Conservation (phyloP, 371 early-diverging fungal species). For the Lichtheimia hyalospora region DNA sequence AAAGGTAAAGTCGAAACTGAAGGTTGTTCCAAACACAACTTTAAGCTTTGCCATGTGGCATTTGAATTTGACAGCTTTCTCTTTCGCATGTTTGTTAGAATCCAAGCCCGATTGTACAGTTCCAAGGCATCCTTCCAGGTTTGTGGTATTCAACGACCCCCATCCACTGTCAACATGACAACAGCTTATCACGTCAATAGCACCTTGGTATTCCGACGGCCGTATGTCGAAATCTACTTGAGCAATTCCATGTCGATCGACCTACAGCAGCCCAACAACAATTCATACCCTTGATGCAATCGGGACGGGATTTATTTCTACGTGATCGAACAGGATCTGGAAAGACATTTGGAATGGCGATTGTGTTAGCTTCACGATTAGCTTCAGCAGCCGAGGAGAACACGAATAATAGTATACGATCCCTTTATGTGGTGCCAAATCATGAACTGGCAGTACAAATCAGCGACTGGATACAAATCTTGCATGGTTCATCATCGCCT, state of each 20-base stretch:
- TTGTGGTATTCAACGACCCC: not conserved
- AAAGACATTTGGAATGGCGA: slow-evolving; percentile 73
- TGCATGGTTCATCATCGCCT: slow-evolving; percentile 8
- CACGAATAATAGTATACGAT: slow-evolving; percentile 16
- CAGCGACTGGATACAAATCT: slow-evolving; percentile 42
- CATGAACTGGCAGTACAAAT: slow-evolving; percentile 89
- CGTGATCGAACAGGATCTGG: slow-evolving; percentile 81
- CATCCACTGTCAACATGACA: not conserved
- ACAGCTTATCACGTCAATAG: slow-evolving; percentile 19
- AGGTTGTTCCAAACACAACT: too few relatives aligned
- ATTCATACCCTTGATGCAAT: slow-evolving; percentile 57
- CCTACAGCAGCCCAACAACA: slow-evolving; percentile 57
- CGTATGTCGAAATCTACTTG: slow-evolving; percentile 44
- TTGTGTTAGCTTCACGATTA: slow-evolving; percentile 38
- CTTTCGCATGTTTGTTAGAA: too few relatives aligned
- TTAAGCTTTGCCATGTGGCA: too few relatives aligned
- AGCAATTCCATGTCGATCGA: slow-evolving; percentile 39
- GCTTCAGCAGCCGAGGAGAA: not conserved
- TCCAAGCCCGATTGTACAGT: not conserved
- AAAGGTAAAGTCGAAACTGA: too few relatives aligned
- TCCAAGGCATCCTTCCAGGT: slow-evolving; percentile 1
- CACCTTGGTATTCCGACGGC: slow-evolving; percentile 50
- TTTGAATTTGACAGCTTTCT: too few relatives aligned
- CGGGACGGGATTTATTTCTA: slow-evolving; percentile 61
- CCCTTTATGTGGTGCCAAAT: slow-evolving; percentile 82